Conservation (phyloP, 768 basidiomycete genomes). For the Serendipita sp. region DNA sequence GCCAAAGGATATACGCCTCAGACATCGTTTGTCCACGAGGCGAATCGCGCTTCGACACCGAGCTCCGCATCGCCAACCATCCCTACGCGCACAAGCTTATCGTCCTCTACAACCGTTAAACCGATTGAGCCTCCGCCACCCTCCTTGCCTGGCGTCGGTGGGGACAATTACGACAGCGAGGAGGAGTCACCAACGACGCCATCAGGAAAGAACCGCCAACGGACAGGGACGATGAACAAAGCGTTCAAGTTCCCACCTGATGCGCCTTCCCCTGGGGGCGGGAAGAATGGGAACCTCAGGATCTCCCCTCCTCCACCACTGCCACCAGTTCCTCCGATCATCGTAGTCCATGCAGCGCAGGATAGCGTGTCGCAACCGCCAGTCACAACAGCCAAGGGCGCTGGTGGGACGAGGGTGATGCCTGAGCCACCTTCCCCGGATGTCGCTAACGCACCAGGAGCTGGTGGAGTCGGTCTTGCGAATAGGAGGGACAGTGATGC, state of each 20-base stretch:
- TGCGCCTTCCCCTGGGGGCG: background rate
- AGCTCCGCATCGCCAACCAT: conserved; percentile 3
- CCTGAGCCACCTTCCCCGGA: background rate
- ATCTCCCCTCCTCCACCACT: conserved; percentile 20
- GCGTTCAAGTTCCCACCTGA: conserved; percentile 52
- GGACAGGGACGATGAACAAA: conserved; percentile 63
- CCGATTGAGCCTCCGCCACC: conserved; percentile 13
- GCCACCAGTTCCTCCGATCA: conserved; percentile 19
- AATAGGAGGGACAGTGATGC: conserved; percentile 35
- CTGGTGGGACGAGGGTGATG: background rate
- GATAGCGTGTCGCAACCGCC: background rate
- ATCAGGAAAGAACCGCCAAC: conserved; percentile 14
- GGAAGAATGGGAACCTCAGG: conserved; percentile 6
- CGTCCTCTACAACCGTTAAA: background rate
- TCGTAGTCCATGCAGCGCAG: conserved; percentile 4
- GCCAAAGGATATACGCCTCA: conserved; percentile 26
- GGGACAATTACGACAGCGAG: conserved; percentile 13
- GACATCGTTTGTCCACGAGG: conserved; percentile 14
- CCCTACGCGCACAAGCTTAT: background rate
- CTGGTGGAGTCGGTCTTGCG: no score
- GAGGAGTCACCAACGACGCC: conserved; percentile 12
- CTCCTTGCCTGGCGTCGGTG: conserved; percentile 12
- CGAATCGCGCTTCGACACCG: background rate
- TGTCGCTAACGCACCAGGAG: background rate
- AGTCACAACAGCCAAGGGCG: conserved; percentile 1